Evolutionary conservation across 768 basidiomycete genomes (phyloP), one percentile per base, ranked within the genome.

Genomic region (Auriscalpium microsporum): DNA sequence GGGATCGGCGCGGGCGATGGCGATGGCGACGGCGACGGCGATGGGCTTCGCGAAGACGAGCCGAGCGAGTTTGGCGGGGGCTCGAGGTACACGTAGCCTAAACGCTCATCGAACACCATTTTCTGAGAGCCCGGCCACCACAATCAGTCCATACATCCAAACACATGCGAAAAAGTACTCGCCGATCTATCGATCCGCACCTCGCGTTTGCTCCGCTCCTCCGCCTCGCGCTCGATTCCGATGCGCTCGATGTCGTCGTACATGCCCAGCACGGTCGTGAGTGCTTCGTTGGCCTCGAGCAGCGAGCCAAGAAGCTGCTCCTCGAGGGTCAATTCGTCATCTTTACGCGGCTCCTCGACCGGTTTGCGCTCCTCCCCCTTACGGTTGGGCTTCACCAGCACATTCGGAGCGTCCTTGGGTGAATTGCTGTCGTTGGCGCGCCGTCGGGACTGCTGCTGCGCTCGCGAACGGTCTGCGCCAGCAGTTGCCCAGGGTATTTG

Each of bases 401-500:
- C 14, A 34, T 42, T 49, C 13, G 23, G 33, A 2, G 19, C n/a
- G 14, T 52, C 53, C 21, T 57, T 58, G 28, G 59, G 45, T 56
- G 55, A 45, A 47, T 53, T 28, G 45, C 28, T 4, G 7, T 28
- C 28, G 28, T 44, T 45, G 48, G 36, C 56, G 50, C 51, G 55
- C 51, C 17, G 47, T n/a, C 56, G 55, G 14, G 55, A 57, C 3
- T 55, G 58, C 42, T 61, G 61, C 33, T 36, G 48, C 17, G 64
- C 62, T 36, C 87, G 76, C 8, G 87, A 86, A 47, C 81, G 81
- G 61, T 87, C 86, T 1, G 92, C 92, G 13, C 84, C 80, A 1
- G 90, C 84, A 19, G 83, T 79, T 4, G 94, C 94, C 93, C 94
- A 95, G 8, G 87, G 83, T 62, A 96, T 93, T 69, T 94, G 93